Base-by-base conservation (phyloP, 768 basidiomycete species). In the Tricholomella constricta region DNA sequence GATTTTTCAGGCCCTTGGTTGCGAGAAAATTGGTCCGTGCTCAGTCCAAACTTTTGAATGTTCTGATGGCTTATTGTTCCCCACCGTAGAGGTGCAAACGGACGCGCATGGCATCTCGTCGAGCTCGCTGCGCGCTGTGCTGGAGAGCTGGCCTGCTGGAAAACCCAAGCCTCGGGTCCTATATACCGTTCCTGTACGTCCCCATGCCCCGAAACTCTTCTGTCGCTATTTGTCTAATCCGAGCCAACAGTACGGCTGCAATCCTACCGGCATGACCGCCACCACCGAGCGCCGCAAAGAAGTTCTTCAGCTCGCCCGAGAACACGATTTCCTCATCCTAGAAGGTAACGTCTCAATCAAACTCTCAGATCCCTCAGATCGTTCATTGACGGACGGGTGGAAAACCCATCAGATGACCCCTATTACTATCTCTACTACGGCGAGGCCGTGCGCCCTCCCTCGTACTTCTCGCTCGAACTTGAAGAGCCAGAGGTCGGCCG, bases 261-360 rank as follows among this genome's bases (percentile, higher is more conserved):
- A 94, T 66, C 91, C 91, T 3, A 86, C 85, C 11, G 92, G 92
- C 4, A 79, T 79, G 62, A 92, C 90, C 1, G 80, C 87, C 7
- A 76, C 85, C 6, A 68, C 79, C 29, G 78, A 82, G 54, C 80
- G 93, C 36, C 78, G 88, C 29, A 71, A 82, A 64, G 80, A 84
- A 62, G 79, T 91, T 14, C 78, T 95, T n/a, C 70, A 72, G 50
- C 75, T 94, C 9, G 84, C 86, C 10, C 76, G 78, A 52, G 76
- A 88, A 62, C 77, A 91, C 65, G 78, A 87, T 62, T 79, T 95
- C 60, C 62, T 95, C 40, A 88, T 95, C 62, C 71, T 94, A 42
- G 91, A 94, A 78, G 89, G 89, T 81, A 48, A n/a, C n/a, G 73
- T 55, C 31, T 50, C 37, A 32, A 14, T 31, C 17, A n/a, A 35